A percentile compares a stretch with the other conserved stretches of the same genome.
Evolutionary conservation across 345 rosid genomes (phyloP).

Genomic region (Moringa oleifera): DNA sequence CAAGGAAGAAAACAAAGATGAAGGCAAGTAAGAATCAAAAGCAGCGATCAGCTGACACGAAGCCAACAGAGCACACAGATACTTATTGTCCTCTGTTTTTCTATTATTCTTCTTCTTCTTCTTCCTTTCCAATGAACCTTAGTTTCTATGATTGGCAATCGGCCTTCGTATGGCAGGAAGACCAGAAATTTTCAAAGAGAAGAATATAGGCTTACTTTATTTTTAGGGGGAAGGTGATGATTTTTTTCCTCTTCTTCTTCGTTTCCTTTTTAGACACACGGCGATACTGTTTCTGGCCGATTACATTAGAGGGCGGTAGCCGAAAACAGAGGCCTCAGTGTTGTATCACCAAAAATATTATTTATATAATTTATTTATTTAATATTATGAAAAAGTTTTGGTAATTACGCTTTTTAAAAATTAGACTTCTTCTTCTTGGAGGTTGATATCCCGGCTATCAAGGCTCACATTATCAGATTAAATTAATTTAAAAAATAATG

Average conservation of each 20-base stretch:
- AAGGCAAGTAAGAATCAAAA: neutral
- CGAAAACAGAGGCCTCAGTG: no score
- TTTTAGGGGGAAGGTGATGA: neutral
- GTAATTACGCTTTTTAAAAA: no score
- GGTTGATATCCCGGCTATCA: no score
- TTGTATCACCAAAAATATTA: no score
- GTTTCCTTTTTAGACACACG: neutral
- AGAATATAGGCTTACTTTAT: conserved; percentile 9
- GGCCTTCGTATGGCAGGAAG: conserved; percentile 29
- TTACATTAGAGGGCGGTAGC: neutral
- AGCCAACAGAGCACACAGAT: neutral
- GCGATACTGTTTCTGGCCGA: neutral
- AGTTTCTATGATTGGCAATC: conserved; percentile 9
- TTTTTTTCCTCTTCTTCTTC: neutral
- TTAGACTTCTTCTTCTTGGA: no score
- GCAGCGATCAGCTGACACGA: neutral
- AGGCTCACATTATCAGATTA: no score
- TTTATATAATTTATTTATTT: no score
- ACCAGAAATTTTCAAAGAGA: conserved; percentile 4
- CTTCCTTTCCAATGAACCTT: neutral
- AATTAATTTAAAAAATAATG: no score
- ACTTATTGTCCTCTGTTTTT: no score
- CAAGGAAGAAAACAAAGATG: neutral
- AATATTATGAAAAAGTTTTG: no score
- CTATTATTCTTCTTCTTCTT: no score